phyloP scores from a whole-genome alignment of 345 rosid species.

The Alliaria petiolata region DNA sequence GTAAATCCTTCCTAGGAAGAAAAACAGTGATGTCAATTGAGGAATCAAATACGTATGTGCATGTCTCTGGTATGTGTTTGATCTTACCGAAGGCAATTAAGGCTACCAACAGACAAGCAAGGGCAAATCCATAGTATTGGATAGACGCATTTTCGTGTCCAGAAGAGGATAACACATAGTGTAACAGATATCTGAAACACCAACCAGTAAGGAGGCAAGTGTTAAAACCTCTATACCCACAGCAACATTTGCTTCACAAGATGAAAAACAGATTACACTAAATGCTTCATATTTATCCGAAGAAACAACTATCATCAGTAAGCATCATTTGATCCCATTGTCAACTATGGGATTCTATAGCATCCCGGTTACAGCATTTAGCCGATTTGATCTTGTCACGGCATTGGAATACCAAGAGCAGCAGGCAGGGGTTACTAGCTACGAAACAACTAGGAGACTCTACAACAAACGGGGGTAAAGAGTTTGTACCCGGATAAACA shows the following conservation, averaged over 20 bases:
- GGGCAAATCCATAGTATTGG: slow-evolving; percentile 49
- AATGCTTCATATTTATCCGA: neutral
- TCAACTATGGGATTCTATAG: neutral
- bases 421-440: neutral
- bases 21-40: slow-evolving; percentile 27
- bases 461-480: neutral
- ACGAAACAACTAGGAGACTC: neutral
- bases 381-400: neutral
- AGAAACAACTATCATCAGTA: neutral
- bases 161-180: slow-evolving; percentile 50
- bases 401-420: neutral
- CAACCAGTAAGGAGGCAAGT: neutral
- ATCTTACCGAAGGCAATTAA: slow-evolving; percentile 68
- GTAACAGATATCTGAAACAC: slow-evolving; percentile 62
- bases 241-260: neutral
- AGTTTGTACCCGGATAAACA: slow-evolving; percentile 77
- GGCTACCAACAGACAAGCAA: slow-evolving; percentile 64
- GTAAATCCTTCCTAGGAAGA: slow-evolving; percentile 85
- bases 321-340: neutral
- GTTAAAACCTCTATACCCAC: neutral
- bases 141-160: slow-evolving; percentile 33
- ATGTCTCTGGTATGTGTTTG: neutral
- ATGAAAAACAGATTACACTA: neutral
- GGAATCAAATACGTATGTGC: neutral
- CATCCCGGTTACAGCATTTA: neutral